These are phyloP conservation scores for Aspergillus bertholletiae DNA, from an alignment of 495 filamentous ascomycete genomes.

Conservation along the genomic window DNA sequence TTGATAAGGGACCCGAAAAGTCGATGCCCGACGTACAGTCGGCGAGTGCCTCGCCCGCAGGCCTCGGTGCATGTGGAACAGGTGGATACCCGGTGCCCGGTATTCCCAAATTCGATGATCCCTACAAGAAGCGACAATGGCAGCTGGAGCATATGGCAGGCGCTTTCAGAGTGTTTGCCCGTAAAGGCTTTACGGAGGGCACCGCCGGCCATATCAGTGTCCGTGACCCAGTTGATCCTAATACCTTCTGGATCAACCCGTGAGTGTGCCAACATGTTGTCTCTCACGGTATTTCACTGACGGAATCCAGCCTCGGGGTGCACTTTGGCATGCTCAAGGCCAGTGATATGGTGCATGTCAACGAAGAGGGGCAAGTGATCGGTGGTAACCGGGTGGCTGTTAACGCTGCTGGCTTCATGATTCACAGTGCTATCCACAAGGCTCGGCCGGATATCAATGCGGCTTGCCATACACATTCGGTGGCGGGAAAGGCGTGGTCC, in stretches of 20 bases:
- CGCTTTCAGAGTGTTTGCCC: conserved; percentile 29
- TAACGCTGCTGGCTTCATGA: conserved; percentile 58
- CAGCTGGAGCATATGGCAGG: conserved; percentile 49
- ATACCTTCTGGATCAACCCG: conserved; percentile 22
- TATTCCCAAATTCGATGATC: too few species aligned
- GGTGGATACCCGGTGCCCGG: too few species aligned
- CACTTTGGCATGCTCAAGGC: conserved; percentile 31
- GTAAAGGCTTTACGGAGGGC: conserved; percentile 29
- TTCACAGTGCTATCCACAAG: conserved; percentile 34
- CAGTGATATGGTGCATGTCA: conserved; percentile 25
- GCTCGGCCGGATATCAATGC: conserved; percentile 25
- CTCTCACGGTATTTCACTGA: neutral
- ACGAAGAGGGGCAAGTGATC: conserved; percentile 21
- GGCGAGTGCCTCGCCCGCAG: too few species aligned
- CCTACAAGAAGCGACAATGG: conserved; percentile 42
- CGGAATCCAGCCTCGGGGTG: conserved; percentile 10
- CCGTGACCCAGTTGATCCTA: conserved; percentile 26
- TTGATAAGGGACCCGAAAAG: too few species aligned
- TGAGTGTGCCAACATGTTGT: neutral
- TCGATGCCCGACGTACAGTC: too few species aligned
- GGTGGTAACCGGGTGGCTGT: conserved; percentile 36
- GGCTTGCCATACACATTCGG: conserved; percentile 25
- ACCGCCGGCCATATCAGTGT: conserved; percentile 31
- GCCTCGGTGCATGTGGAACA: too few species aligned
- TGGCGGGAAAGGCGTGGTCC: conserved; percentile 23